These are phyloP conservation scores for Salicornia ramosissima DNA, from an alignment of 148 eudicot genomes.

Conservation along the genomic window DNA sequence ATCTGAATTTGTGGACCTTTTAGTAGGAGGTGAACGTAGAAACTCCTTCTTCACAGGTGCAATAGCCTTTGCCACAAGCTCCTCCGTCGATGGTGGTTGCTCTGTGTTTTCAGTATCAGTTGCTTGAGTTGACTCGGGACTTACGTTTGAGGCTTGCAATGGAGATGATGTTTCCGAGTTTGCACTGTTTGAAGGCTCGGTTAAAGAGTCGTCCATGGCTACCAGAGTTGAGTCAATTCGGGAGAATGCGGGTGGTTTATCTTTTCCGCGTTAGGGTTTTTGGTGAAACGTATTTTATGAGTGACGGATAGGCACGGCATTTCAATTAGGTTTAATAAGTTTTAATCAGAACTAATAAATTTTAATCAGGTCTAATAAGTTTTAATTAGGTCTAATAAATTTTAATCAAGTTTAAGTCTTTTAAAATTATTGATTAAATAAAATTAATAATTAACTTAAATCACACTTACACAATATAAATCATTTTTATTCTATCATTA, in stretches of 20 bases:
- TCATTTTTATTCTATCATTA: no score
- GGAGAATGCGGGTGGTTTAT: slow-evolving; percentile 15
- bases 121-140: slow-evolving; percentile 1
- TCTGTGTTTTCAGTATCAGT: not conserved
- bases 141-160: not conserved
- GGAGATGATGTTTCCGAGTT: not conserved
- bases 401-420: no score
- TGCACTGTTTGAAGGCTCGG: not conserved
- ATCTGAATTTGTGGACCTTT: slow-evolving; percentile 24
- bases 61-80: slow-evolving; percentile 67
- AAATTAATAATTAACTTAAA: no score
- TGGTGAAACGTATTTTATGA: not conserved
- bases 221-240: slow-evolving; percentile 18
- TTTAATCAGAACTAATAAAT: no score
- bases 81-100: slow-evolving; percentile 34
- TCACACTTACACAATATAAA: no score
- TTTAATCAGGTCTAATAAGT: no score
- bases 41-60: slow-evolving; percentile 84
- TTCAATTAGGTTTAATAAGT: no score
- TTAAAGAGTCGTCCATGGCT: slow-evolving; percentile 13
- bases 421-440: no score
- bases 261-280: slow-evolving; percentile 25
- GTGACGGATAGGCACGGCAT: no score
- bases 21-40: slow-evolving; percentile 51
- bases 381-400: no score